These are phyloP conservation scores for Candida odintsovae DNA, from an alignment of 805 yeast genomes.

Conservation along the genomic window DNA sequence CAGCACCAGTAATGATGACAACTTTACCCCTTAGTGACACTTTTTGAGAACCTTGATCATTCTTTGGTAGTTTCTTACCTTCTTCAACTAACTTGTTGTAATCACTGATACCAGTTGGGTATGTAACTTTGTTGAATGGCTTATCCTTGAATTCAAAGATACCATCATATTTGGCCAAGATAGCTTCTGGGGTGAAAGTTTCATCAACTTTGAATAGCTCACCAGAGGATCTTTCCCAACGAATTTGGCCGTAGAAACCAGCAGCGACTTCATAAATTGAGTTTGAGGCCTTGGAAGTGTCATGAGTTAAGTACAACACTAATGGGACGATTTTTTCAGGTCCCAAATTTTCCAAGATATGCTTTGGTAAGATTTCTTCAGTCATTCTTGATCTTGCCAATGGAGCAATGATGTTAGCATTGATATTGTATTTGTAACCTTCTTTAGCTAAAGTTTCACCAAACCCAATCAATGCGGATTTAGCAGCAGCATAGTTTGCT, in stretches of 20 bases:
- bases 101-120: constrained; percentile 72
- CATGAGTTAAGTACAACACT: constrained; percentile 75
- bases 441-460: constrained; percentile 95
- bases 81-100: constrained; percentile 54
- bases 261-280: constrained; percentile 91
- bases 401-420: constrained; percentile 86
- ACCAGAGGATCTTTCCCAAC: constrained; percentile 94
- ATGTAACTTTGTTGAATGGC: constrained; percentile 47
- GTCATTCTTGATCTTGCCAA: constrained; percentile 96
- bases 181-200: constrained; percentile 78
- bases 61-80: constrained; percentile 44
- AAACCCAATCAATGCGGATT: constrained; percentile 82
- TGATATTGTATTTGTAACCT: constrained; percentile 79
- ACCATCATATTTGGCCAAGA: constrained; percentile 59
- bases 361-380: constrained; percentile 81
- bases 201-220: constrained; percentile 74
- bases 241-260: constrained; percentile 83
- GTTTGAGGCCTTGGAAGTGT: constrained; percentile 55
- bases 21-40: constrained; percentile 76
- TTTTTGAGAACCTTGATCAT: constrained; percentile 50
- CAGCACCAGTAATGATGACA: constrained; percentile 91
- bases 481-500: constrained; percentile 92
- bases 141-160: constrained; percentile 58
- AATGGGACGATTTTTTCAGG: constrained; percentile 93
- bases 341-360: constrained; percentile 68